These are phyloP conservation scores for Trichopus zeylanicus DNA, from an alignment of 116 monocot species.

Conservation along the genomic window DNA sequence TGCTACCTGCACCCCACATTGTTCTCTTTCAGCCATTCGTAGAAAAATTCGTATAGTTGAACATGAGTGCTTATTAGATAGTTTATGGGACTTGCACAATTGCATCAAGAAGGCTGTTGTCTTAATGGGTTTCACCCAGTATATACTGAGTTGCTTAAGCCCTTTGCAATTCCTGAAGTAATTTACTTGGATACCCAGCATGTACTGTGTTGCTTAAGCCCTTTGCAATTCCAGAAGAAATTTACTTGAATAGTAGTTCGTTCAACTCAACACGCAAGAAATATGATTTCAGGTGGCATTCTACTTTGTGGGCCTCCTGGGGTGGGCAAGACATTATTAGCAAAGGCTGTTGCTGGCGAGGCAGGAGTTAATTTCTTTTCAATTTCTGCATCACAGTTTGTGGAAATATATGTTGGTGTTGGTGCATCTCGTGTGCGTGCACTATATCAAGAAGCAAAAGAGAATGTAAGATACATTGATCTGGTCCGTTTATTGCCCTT, in stretches of 20 bases:
- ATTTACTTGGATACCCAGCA: too few species aligned
- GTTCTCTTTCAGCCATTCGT: too few species aligned
- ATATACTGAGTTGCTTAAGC: too few species aligned
- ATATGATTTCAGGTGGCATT: slow-evolving; percentile 68
- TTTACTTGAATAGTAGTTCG: neutral
- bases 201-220: too few species aligned
- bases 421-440: slow-evolving; percentile 95
- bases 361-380: slow-evolving; percentile 93
- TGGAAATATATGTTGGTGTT: slow-evolving; percentile 97
- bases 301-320: slow-evolving; percentile 95
- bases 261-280: neutral
- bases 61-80: too few species aligned
- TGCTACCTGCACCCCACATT: too few species aligned
- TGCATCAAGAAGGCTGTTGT: too few species aligned
- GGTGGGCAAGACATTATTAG: slow-evolving; percentile 91
- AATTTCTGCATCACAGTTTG: slow-evolving; percentile 94
- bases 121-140: too few species aligned
- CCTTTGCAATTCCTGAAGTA: too few species aligned
- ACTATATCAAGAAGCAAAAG: slow-evolving; percentile 88
- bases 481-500: neutral
- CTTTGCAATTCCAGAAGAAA: too few species aligned
- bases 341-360: slow-evolving; percentile 95
- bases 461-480: slow-evolving; percentile 48
- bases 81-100: too few species aligned
- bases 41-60: too few species aligned